These are phyloP conservation scores for Thelonectria blattea DNA, from an alignment of 2,329 filamentous ascomycete genomes.

Conservation along the genomic window DNA sequence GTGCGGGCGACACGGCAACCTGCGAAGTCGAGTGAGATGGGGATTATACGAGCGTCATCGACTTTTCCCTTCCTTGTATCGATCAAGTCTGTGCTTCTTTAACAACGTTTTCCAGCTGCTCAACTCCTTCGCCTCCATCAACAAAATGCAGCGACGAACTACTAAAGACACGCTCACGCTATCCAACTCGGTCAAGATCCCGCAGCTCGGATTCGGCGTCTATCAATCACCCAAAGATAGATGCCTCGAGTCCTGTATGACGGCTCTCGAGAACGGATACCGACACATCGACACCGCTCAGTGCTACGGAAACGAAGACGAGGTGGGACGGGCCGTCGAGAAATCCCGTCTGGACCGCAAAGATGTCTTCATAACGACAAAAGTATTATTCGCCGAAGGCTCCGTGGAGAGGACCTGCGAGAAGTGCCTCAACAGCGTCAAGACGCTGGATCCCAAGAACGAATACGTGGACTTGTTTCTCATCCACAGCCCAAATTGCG, in stretches of 20 bases:
- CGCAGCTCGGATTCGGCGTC: conserved; percentile 73
- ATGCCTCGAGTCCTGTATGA: conserved; percentile 60
- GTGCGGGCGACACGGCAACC: neutral
- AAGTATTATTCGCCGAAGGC: conserved; percentile 47
- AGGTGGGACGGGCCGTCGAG: neutral
- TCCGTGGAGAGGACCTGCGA: conserved; percentile 66
- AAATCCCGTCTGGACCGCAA: neutral
- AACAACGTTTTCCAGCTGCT: neutral
- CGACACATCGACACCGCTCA: conserved; percentile 1
- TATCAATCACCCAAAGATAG: conserved; percentile 62
- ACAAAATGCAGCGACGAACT: conserved; percentile 16
- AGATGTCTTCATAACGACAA: conserved; percentile 54
- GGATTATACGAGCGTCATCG: neutral
- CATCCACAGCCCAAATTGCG: conserved; percentile 67
- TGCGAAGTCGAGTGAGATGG: neutral
- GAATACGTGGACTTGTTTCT: conserved; percentile 74
- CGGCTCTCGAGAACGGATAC: neutral
- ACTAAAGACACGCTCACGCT: conserved; percentile 33
- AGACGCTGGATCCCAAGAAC: conserved; percentile 57
- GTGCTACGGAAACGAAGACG: neutral
- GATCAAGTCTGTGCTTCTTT: neutral
- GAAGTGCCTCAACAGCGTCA: conserved; percentile 64
- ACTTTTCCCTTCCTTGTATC: neutral
- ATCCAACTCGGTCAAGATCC: conserved; percentile 51
- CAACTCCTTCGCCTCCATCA: neutral